Base-by-base conservation (phyloP, 441 rosid genomes). In the Populus hybrid region DNA sequence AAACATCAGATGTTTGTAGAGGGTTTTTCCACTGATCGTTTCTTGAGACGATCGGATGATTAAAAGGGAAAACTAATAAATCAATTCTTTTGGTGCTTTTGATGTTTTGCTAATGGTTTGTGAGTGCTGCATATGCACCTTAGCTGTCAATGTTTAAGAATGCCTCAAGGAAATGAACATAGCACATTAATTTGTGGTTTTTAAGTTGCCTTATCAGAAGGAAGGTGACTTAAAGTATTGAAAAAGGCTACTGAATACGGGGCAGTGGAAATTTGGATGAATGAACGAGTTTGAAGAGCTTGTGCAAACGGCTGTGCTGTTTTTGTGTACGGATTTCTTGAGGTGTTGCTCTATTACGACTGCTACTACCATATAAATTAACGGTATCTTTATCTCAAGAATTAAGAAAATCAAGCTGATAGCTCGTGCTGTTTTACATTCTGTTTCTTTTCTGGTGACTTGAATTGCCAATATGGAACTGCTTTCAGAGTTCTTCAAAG, bases 211-310 rank as follows among this genome's bases (percentile, higher is more conserved):
- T 76, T 75, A 36, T 83, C 78, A 86, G 91, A 88, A 85, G 85
- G 94, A 87, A 35, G 92, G 95, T 53, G 94, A 93, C 83, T 23
- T 23, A 23, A 23, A 23, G 23, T 23, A 64, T 72, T 95, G 90
- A 95, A 95, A 88, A 95, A 90, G 91, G 99, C 99, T 23, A 91
- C 97, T 68, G 97, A 93, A 76, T 93, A 89, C 71, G 99, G 99
- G 38, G 99, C 97, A 0, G 99, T 93, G 59, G 98, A 95, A 76
- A 95, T 95, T 80, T 95, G 99, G 99, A 95, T 95, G 97, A 95
- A 95, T 53, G 99, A 95, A 76, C 96, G 96, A 0, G 96, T 90
- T 68, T 90, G 99, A 45, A 89, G 99, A 86, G 98, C 99, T 81
- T 92, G 97, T 86, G 95, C 93, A 31, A 92, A 80, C 82, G 89